Evolutionary conservation across 306 rosid genomes (phyloP).

Genomic region (Betula pendula): DNA sequence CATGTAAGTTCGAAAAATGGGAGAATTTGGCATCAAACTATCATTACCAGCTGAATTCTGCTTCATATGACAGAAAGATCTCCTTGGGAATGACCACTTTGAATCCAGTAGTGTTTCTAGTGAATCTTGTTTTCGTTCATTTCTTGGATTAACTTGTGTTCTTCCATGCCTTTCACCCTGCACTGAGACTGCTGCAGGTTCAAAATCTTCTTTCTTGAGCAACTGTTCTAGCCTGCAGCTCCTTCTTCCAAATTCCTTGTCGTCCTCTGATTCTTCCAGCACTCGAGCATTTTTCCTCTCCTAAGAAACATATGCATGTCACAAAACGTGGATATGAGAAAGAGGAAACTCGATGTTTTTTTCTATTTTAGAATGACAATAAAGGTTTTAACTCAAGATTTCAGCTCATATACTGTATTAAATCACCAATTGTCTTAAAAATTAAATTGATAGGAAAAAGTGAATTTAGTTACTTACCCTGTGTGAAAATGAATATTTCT

Average conservation of each 20-base stretch:
- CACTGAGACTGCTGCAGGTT: constrained; percentile 15
- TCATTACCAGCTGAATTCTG: constrained; percentile 40
- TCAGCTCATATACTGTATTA: no score
- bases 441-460: no score
- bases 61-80: constrained; percentile 50
- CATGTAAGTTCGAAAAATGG: constrained; percentile 55
- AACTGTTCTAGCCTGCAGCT: constrained; percentile 44
- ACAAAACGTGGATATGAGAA: neutral
- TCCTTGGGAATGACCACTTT: constrained; percentile 46
- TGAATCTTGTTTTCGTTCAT: constrained; percentile 28
- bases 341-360: neutral
- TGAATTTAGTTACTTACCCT: constrained; percentile 41
- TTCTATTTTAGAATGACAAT: no score
- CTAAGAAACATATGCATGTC: constrained; percentile 25
- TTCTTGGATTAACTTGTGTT: constrained; percentile 24
- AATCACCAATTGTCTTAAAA: no score
- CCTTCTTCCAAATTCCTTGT: constrained; percentile 35
- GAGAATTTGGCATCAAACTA: constrained; percentile 49
- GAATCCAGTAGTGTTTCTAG: constrained; percentile 24
- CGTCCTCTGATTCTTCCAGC: constrained; percentile 39
- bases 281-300: constrained; percentile 51
- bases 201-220: constrained; percentile 35
- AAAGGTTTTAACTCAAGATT: no score
- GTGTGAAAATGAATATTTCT: constrained; percentile 76
- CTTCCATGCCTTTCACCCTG: constrained; percentile 28